Percentiles rank a stretch among this genome's conserved stretches.
These are phyloP conservation scores for Aspergillus ochraceoroseus DNA, from an alignment of 2,329 filamentous ascomycete genomes.

Conservation along the genomic window DNA sequence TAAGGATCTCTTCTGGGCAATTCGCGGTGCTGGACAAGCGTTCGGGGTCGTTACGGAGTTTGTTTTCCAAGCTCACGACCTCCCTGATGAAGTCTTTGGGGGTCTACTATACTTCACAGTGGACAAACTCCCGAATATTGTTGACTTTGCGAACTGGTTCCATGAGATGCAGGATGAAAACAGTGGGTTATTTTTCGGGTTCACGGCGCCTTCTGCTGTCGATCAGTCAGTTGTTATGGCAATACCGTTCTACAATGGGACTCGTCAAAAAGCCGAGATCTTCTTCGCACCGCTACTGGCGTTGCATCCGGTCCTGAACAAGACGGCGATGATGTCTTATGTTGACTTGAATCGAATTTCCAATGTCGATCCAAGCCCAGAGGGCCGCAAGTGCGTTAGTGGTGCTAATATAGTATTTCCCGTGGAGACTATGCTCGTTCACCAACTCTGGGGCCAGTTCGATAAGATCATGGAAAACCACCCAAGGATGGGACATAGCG, in stretches of 20 bases:
- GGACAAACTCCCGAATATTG: conserved; percentile 4
- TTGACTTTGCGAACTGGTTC: conserved; percentile 13
- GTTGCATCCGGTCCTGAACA: background rate
- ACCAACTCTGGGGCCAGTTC: conserved; percentile 2
- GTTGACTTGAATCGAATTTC: background rate
- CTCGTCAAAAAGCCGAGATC: background rate
- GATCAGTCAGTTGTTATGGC: background rate
- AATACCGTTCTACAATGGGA: background rate
- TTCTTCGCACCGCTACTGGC: background rate
- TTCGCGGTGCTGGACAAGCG: conserved; percentile 42
- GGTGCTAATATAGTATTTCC: background rate
- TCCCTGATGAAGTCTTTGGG: conserved; percentile 4
- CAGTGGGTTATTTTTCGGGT: conserved; percentile 14
- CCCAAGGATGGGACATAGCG: conserved; percentile 8
- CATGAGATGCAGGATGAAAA: conserved; percentile 9
- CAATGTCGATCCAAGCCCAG: background rate
- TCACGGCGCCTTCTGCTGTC: conserved; percentile 2
- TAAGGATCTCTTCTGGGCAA: conserved; percentile 47
- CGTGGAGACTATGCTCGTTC: background rate
- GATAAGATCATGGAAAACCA: conserved; percentile 1
- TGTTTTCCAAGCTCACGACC: conserved; percentile 31
- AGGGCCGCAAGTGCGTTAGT: background rate
- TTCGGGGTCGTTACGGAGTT: conserved; percentile 46
- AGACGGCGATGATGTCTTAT: background rate
- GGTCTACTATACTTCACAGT: conserved; percentile 6